Conservation (phyloP, 108 stramenopile genomes). For the Discostella stelligeroides region DNA sequence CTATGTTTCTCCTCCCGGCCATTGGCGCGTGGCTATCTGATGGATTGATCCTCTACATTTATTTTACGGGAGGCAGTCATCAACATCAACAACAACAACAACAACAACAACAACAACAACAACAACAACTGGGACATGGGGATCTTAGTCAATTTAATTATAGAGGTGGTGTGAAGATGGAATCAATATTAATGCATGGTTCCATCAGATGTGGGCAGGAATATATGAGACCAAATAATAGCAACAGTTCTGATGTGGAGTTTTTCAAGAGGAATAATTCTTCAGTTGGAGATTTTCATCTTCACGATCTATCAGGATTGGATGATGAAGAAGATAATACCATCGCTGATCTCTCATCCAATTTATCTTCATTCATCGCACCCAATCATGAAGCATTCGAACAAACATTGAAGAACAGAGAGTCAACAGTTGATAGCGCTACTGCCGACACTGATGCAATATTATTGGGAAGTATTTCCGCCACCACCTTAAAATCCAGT, state of each 20-base stretch:
- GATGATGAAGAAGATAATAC: neutral
- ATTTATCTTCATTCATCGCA: neutral
- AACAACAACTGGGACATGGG: slow-evolving; percentile 9
- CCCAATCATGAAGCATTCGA: neutral
- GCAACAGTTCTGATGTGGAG: neutral
- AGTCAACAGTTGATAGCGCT: neutral
- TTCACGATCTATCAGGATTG: too few relatives aligned
- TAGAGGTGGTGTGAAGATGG: too few relatives aligned
- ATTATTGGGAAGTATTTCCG: slow-evolving; percentile 18
- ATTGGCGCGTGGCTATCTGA: slow-evolving; percentile 63
- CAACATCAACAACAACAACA: too few relatives aligned
- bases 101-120: slow-evolving; percentile 4
- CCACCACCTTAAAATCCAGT: slow-evolving; percentile 21
- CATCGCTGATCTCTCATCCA: neutral
- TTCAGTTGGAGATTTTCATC: neutral
- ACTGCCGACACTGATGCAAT: neutral
- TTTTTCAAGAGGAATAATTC: slow-evolving; percentile 1
- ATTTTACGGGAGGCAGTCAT: slow-evolving; percentile 14
- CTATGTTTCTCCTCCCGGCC: slow-evolving; percentile 67
- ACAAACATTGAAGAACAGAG: neutral
- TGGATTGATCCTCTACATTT: slow-evolving; percentile 53
- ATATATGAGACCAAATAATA: neutral
- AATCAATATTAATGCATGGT: too few relatives aligned
- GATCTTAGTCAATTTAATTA: neutral
- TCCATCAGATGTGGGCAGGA: neutral